A percentile compares a stretch with the other conserved stretches of the same genome.
phyloP scores from a whole-genome alignment of 768 basidiomycete genomes.

The Collybiopsis confluens region DNA sequence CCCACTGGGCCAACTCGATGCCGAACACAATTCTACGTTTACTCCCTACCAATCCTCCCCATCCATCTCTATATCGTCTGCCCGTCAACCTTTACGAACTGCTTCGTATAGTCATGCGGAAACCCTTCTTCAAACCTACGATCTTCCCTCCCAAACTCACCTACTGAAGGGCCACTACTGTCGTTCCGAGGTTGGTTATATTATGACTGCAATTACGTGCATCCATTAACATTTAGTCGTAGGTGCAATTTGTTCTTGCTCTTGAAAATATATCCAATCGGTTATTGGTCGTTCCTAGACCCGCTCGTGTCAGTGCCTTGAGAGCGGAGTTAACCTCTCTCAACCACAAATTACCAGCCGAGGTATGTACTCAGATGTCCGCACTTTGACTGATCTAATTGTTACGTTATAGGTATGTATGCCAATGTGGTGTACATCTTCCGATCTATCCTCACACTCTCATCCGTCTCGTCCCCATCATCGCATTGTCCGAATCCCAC shows the following conservation, averaged over 20 bases:
- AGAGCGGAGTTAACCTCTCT: conserved; percentile 92
- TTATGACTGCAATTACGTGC: conserved; percentile 7
- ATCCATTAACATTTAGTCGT: conserved; percentile 12
- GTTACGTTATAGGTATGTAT: conserved; percentile 60
- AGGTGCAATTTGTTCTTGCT: conserved; percentile 84
- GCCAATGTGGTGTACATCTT: conserved; percentile 82
- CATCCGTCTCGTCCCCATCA: conserved; percentile 69
- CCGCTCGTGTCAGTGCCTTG: conserved; percentile 92
- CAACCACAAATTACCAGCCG: conserved; percentile 95
- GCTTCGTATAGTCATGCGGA: conserved; percentile 45
- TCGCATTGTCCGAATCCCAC: conserved; percentile 94
- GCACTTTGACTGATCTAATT: background rate
- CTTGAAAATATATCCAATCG: conserved; percentile 93
- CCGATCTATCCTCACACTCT: conserved; percentile 45
- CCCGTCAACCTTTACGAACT: conserved; percentile 40
- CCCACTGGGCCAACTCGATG: conserved; percentile 68
- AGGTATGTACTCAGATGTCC: conserved; percentile 69
- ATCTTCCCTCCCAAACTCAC: conserved; percentile 59
- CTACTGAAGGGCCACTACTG: conserved; percentile 85
- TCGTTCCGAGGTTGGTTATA: conserved; percentile 67
- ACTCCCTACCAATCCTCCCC: conserved; percentile 71
- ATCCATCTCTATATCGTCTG: conserved; percentile 55
- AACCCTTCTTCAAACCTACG: conserved; percentile 63
- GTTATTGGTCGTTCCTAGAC: conserved; percentile 86
- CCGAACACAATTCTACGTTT: conserved; percentile 26